Conservation (phyloP, 2,329 filamentous ascomycete species). For the Pseudocercospora eumusae region DNA sequence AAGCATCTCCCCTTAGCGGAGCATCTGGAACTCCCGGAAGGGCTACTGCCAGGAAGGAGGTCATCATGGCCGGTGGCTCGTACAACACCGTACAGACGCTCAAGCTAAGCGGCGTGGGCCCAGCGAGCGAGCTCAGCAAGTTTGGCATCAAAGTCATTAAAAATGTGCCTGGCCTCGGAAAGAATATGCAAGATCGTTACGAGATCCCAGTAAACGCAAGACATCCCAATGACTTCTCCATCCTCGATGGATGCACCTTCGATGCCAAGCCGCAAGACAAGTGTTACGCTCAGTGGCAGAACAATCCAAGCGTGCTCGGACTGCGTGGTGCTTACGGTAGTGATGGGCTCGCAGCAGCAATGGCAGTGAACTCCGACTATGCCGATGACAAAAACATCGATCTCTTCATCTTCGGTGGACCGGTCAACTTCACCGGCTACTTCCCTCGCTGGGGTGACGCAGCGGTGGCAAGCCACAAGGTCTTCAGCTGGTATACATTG, state of each 20-base stretch:
- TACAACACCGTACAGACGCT: conserved; percentile 66
- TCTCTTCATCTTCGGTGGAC: conserved; percentile 58
- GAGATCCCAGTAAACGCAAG: conserved; percentile 55
- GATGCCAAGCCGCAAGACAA: conserved; percentile 39
- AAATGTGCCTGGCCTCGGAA: conserved; percentile 63
- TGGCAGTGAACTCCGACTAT: conserved; percentile 43
- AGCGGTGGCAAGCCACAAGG: conserved; percentile 47
- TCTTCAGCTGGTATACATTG: conserved; percentile 55
- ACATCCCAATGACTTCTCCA: conserved; percentile 40
- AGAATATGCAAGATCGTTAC: conserved; percentile 64
- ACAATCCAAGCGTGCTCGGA: conserved; percentile 40
- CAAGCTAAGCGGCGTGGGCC: conserved; percentile 64
- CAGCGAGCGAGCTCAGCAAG: conserved; percentile 53
- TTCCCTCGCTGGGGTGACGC: conserved; percentile 56
- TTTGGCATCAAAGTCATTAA: conserved; percentile 57
- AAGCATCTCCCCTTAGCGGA: conserved; percentile 41
- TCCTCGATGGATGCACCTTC: conserved; percentile 46
- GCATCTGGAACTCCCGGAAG: conserved; percentile 43
- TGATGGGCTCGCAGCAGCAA: conserved; percentile 57
- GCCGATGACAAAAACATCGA: conserved; percentile 52
- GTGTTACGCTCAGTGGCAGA: conserved; percentile 48
- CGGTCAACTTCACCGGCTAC: conserved; percentile 57
- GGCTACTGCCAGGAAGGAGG: conserved; percentile 47
- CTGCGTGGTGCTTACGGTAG: conserved; percentile 48
- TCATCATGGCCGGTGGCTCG: conserved; percentile 51